These are phyloP conservation scores for Fusarium illudens DNA, from an alignment of 2,329 filamentous ascomycete genomes.

Conservation along the genomic window DNA sequence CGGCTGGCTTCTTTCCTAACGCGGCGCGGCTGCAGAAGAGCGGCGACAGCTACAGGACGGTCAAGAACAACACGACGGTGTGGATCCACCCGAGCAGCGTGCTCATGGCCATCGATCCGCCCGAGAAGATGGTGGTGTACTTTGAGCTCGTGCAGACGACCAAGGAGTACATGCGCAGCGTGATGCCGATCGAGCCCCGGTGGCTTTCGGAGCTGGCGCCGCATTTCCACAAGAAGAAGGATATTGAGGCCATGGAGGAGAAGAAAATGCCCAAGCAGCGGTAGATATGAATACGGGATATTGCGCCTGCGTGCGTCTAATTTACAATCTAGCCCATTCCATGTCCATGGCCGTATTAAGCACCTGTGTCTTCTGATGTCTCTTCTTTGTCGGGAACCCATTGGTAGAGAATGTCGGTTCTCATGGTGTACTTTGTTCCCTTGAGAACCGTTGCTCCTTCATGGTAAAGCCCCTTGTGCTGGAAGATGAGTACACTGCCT, in stretches of 20 bases:
- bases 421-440: slow-evolving; percentile 65
- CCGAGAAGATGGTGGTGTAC: slow-evolving; percentile 84
- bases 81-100: slow-evolving; percentile 92
- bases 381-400: slow-evolving; percentile 35
- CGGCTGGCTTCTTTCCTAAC: slow-evolving; percentile 93
- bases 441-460: slow-evolving; percentile 60
- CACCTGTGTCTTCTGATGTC: not conserved
- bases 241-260: slow-evolving; percentile 83
- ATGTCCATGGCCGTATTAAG: not conserved
- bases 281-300: slow-evolving; percentile 16
- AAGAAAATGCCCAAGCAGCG: slow-evolving; percentile 64
- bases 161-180: slow-evolving; percentile 92
- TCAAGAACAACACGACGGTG: slow-evolving; percentile 89
- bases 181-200: slow-evolving; percentile 82
- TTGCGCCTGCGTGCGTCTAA: slow-evolving; percentile 3
- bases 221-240: slow-evolving; percentile 93
- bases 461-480: slow-evolving; percentile 61
- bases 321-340: not conserved
- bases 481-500: slow-evolving; percentile 68
- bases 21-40: slow-evolving; percentile 83
- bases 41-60: slow-evolving; percentile 87
- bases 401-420: slow-evolving; percentile 63
- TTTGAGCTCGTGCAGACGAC: slow-evolving; percentile 83
- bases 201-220: slow-evolving; percentile 93
- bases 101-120: slow-evolving; percentile 79